phyloP scores from a whole-genome alignment of 306 rosid species.

The Hippophae rhamnoides region DNA sequence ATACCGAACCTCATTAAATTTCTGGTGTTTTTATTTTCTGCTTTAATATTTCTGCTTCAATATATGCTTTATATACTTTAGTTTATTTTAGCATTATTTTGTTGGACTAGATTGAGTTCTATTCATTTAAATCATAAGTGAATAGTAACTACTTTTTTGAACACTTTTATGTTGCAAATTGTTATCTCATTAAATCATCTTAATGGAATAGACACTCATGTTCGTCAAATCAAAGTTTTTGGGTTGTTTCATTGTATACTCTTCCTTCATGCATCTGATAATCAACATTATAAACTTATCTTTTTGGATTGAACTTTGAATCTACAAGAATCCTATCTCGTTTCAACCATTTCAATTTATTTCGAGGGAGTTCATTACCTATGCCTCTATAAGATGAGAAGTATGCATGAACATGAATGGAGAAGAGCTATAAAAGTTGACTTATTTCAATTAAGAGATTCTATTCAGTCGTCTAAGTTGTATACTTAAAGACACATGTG shows the following conservation, averaged over 20 bases:
- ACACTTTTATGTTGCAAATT: slow-evolving; percentile 89
- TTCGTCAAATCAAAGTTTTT: slow-evolving; percentile 93
- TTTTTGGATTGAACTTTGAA: neutral
- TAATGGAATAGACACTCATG: slow-evolving; percentile 90
- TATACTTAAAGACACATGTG: no score
- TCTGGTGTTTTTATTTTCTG: no score
- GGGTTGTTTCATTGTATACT: slow-evolving; percentile 46
- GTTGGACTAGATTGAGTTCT: no score
- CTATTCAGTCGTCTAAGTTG: no score
- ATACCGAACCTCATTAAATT: no score
- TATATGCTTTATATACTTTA: no score
- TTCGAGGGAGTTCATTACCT: slow-evolving; percentile 70
- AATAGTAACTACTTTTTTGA: slow-evolving; percentile 31
- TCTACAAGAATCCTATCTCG: slow-evolving; percentile 83
- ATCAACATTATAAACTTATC: neutral
- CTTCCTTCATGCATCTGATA: neutral
- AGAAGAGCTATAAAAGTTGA: no score
- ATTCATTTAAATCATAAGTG: no score
- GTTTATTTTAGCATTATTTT: no score
- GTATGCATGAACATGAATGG: no score
- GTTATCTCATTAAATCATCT: slow-evolving; percentile 83
- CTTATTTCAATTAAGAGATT: no score
- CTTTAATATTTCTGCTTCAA: no score
- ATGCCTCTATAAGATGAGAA: slow-evolving; percentile 64
- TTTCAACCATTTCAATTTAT: slow-evolving; percentile 91